phyloP scores from a whole-genome alignment of 768 basidiomycete species.

The Tulasnella sp. region DNA sequence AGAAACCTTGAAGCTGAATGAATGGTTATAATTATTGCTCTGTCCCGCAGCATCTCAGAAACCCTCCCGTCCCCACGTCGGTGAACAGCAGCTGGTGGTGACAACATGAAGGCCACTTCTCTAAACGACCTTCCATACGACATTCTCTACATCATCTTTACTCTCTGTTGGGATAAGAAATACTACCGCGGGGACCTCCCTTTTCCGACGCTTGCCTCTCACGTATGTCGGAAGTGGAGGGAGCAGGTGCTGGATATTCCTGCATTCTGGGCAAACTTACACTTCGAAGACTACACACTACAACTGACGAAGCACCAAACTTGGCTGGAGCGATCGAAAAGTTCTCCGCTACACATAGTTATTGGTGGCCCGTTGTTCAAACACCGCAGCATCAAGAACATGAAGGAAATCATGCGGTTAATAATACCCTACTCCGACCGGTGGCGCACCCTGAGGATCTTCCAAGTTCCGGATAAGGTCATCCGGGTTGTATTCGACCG shows the following conservation, averaged over 20 bases:
- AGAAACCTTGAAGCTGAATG: too few species aligned
- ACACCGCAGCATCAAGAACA: background rate
- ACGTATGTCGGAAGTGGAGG: slow-evolving; percentile 65
- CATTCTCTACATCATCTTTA: background rate
- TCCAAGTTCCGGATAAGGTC: background rate
- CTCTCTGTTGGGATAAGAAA: background rate
- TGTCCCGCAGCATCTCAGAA: background rate
- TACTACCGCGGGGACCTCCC: background rate
- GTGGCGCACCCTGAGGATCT: background rate
- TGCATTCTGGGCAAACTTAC: background rate
- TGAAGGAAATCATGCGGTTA: background rate
- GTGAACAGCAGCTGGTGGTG: background rate
- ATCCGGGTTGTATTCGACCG: background rate
- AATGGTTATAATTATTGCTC: background rate
- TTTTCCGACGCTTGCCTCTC: slow-evolving; percentile 41
- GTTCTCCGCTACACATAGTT: background rate
- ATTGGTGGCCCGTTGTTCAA: background rate
- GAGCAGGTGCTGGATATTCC: slow-evolving; percentile 8
- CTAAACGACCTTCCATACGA: slow-evolving; percentile 1
- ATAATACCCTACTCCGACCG: background rate
- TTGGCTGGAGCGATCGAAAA: background rate
- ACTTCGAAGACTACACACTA: background rate
- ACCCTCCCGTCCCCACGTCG: background rate
- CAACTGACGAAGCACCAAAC: background rate
- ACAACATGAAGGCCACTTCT: background rate